Base-by-base conservation (phyloP, 108 stramenopile genomes). In the Nitzschia inconspicua region DNA sequence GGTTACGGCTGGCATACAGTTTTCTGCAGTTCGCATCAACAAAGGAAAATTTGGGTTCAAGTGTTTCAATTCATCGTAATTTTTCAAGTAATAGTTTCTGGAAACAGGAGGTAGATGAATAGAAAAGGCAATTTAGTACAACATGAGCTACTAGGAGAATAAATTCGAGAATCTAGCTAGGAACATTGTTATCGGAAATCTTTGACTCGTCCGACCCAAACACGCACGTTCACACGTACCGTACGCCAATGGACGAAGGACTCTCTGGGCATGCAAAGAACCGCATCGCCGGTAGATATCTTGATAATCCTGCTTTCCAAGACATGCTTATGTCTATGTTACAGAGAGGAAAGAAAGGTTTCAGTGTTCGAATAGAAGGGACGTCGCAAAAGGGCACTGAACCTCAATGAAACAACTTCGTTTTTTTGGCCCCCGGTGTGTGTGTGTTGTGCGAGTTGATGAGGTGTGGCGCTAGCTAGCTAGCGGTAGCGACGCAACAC, bases 261-360 rank as follows among this genome's bases (percentile, higher is more conserved):
- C 86, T 88, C 42, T 88, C 69, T 19, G 90, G 87, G 47, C 90
- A 92, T 20, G 70, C 86, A 57, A 92, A 92, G 73, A 92, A 92
- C 37, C 90, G 83, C 55, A 92, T 65, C 2, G 78, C 71, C 50
- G 90, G 85, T 5, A 92, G 47, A 63, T 92, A 78, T 46, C 90
- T 75, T 29, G 84, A 86, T 57, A 92, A 77, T 26, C 78, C 68
- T 44, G 86, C 86, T 69, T 87, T 92, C 90, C 90, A 92, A 28
- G 90, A 88, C 90, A 92, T 92, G 41, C 14, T 73, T n/a, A 20
- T 22, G 46, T 10, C 18, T 1, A 14, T 39, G 0, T 39, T 14
- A 14, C 37, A 39, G 37, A n/a, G n/a, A n/a, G n/a, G n/a, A n/a
- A n/a, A n/a, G n/a, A n/a, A n/a, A n/a, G n/a, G n/a, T n/a, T n/a